These are phyloP conservation scores for Colletotrichum sp. DNA, from an alignment of 2,329 filamentous ascomycete species.

Conservation along the genomic window DNA sequence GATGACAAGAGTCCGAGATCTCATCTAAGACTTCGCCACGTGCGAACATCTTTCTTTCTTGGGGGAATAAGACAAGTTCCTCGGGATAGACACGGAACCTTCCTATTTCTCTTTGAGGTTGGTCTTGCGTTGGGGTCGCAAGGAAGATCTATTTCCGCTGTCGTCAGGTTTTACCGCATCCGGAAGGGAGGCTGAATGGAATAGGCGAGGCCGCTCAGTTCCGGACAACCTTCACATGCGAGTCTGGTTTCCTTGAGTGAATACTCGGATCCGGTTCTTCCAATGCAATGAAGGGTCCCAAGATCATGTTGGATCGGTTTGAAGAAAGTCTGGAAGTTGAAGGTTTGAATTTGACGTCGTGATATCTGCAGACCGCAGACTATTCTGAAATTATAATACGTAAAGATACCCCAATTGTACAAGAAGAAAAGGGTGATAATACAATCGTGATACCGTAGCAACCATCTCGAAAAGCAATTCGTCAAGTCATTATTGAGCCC, in stretches of 20 bases:
- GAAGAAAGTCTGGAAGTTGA: background rate
- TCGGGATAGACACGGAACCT: background rate
- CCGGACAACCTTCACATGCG: background rate
- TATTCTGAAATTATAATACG: background rate
- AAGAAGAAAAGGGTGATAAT: background rate
- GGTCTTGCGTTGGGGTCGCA: background rate
- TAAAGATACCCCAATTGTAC: background rate
- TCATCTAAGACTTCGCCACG: background rate
- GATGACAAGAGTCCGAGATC: background rate
- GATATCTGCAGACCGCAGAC: background rate
- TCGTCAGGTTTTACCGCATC: background rate
- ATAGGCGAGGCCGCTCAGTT: background rate
- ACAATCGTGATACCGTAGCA: background rate
- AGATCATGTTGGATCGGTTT: accelerated
- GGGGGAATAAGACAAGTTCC: background rate
- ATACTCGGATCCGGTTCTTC: background rate
- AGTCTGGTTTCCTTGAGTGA: background rate
- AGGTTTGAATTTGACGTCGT: background rate
- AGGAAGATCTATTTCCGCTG: background rate
- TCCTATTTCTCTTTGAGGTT: background rate
- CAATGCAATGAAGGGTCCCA: accelerated
- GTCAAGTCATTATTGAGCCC: background rate
- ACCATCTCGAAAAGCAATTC: background rate
- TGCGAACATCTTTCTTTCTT: background rate
- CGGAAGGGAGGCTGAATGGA: background rate